Evolutionary conservation across 352 stramenopile species (phyloP).

Genomic region (Phytophthora nicotianae): DNA sequence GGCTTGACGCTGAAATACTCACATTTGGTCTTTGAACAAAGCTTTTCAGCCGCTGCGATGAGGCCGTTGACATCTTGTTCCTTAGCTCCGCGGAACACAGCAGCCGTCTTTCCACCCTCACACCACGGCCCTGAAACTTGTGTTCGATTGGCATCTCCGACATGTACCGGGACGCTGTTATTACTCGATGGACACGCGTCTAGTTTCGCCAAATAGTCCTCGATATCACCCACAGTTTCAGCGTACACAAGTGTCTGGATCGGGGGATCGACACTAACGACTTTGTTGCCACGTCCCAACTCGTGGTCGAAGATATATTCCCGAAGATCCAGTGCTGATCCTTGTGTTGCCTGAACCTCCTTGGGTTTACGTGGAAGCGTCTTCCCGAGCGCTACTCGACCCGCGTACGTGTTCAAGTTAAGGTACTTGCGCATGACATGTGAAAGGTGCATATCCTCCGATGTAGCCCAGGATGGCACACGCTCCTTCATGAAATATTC

Average conservation of each 20-base stretch:
- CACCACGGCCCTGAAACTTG: constrained; percentile 36
- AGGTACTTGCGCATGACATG: constrained; percentile 72
- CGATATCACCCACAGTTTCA: constrained; percentile 51
- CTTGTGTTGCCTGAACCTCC: constrained; percentile 45
- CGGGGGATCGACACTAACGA: constrained; percentile 47
- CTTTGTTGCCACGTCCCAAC: constrained; percentile 64
- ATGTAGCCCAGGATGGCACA: constrained; percentile 51
- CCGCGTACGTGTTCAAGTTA: constrained; percentile 68
- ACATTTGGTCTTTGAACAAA: constrained; percentile 52
- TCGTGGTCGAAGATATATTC: constrained; percentile 70
- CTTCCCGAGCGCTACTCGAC: constrained; percentile 42
- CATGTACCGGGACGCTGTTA: constrained; percentile 6
- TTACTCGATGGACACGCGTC: constrained; percentile 29
- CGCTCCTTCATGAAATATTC: constrained; percentile 71
- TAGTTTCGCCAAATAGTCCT: constrained; percentile 46
- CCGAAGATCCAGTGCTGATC: constrained; percentile 52
- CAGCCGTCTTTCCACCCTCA: constrained; percentile 46
- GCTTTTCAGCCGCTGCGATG: constrained; percentile 42
- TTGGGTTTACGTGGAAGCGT: constrained; percentile 46
- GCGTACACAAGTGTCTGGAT: constrained; percentile 61
- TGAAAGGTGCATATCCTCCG: constrained; percentile 68
- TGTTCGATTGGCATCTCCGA: neutral
- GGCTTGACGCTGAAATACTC: constrained; percentile 58
- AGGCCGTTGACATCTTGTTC: constrained; percentile 53
- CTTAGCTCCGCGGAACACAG: constrained; percentile 52